Evolutionary conservation across 2,329 filamentous ascomycete genomes (phyloP), one percentile per base, ranked within the genome.

Genomic region (Tolypocladium album): DNA sequence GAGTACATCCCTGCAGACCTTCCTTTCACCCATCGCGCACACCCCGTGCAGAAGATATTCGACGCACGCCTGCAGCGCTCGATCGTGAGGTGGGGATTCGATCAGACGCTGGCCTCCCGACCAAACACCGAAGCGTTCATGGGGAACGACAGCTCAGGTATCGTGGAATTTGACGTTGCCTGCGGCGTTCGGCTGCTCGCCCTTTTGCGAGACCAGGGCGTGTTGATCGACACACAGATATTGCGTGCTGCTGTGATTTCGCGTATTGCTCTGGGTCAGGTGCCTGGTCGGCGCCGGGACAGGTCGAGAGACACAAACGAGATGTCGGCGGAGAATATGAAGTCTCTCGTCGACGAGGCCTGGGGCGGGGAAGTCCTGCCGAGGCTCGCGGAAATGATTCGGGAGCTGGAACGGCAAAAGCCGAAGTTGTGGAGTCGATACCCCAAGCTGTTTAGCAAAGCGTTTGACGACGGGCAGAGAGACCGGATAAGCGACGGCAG

Each of bases 21-120:
- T 15, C 72, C 76, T 1, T 67, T 74, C 31, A 62, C 63, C 12
- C 74, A 77, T 58, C 71, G 69, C 1, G 65, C 73, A 15, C 81
- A 84, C 61, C 81, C 81, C 2, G 60, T 83, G 8, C 74, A 72
- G 47, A 71, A 71, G 43, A 70, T 84, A 24, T 82, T 84, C 62
- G 69, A 74, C 50, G 57, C 62, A 13, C 67, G 66, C 34, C 60
- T 82, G 24, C 70, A 80, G 58, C 68, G 71, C 1, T 67, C 68
- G 2, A 72, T 82, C 20, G 62, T 81, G 11, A 70, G 78, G 42
- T 80, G 76, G 72, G 75, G 76, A 0, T 82, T 82, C 59, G 70
- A 77, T 60, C 67, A 72, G 57, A 72, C 68, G 15, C 58, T 73
- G 31, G 67, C 69, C 2, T 64, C 64, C 31, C 47, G 63, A 36